phyloP scores from a whole-genome alignment of 2,329 filamentous ascomycete species.

The Aureobasidium lini region DNA sequence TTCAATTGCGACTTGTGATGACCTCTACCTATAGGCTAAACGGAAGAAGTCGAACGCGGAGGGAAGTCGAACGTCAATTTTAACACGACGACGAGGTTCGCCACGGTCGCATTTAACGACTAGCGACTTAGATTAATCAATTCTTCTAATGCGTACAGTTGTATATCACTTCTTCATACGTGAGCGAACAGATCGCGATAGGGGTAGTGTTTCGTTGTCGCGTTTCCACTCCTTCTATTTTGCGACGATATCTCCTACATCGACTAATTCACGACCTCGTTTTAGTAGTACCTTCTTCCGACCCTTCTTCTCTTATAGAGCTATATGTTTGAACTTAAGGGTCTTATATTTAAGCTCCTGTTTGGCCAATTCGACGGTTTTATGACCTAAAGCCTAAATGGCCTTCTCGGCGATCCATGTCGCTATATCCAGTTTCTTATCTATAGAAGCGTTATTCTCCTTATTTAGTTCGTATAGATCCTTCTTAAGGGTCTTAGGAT shows the following conservation, averaged over 20 bases:
- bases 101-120: background rate
- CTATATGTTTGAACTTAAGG: background rate
- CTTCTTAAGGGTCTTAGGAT: background rate
- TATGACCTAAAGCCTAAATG: background rate
- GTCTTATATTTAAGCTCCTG: background rate
- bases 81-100: background rate
- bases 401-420: background rate
- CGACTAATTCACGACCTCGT: background rate
- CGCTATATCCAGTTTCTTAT: background rate
- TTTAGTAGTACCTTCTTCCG: background rate
- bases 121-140: background rate
- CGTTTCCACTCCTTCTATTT: background rate
- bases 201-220: background rate
- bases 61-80: background rate
- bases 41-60: background rate
- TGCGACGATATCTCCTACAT: background rate
- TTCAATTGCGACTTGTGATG: too few species aligned
- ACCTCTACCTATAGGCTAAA: background rate
- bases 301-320: background rate
- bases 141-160: background rate
- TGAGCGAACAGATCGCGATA: background rate
- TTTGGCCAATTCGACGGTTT: background rate
- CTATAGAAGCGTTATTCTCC: background rate
- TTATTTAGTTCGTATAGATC: background rate
- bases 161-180: background rate